Percentiles rank a stretch among this genome's conserved stretches.
These are phyloP conservation scores for Leptographium flavum DNA, from an alignment of 2,329 filamentous ascomycete genomes.

Conservation along the genomic window DNA sequence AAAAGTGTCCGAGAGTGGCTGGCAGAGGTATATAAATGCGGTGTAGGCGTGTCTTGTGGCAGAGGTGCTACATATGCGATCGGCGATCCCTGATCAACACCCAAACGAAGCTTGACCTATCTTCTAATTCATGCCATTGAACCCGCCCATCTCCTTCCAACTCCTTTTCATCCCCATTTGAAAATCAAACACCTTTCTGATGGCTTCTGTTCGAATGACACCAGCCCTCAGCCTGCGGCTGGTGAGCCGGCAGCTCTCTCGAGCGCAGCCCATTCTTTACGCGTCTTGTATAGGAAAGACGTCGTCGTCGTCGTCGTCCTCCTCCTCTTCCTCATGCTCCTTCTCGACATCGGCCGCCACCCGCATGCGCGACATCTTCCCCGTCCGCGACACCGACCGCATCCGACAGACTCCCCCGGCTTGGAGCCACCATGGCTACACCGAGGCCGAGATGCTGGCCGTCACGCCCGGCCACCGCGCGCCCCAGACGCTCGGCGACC, in stretches of 20 bases:
- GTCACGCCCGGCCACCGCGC: slow-evolving; percentile 66
- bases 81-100: no score
- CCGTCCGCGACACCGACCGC: slow-evolving; percentile 41
- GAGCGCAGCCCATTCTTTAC: slow-evolving; percentile 4
- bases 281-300: background rate
- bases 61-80: no score
- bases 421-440: slow-evolving; percentile 62
- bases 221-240: slow-evolving; percentile 3
- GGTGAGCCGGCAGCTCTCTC: slow-evolving; percentile 3
- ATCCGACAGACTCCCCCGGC: slow-evolving; percentile 50
- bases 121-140: no score
- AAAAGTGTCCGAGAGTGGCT: background rate
- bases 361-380: slow-evolving; percentile 47
- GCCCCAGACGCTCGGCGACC: slow-evolving; percentile 60
- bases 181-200: background rate
- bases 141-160: no score
- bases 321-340: no score
- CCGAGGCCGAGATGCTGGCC: slow-evolving; percentile 60
- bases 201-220: slow-evolving; percentile 5
- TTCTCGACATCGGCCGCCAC: slow-evolving; percentile 35
- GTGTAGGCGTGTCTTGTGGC: no score
- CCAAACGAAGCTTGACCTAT: no score
- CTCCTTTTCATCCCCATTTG: background rate
- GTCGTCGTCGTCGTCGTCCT: no score
- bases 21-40: no score